phyloP scores from a whole-genome alignment of 257 asterid genomes.

The Primulina eburnea region DNA sequence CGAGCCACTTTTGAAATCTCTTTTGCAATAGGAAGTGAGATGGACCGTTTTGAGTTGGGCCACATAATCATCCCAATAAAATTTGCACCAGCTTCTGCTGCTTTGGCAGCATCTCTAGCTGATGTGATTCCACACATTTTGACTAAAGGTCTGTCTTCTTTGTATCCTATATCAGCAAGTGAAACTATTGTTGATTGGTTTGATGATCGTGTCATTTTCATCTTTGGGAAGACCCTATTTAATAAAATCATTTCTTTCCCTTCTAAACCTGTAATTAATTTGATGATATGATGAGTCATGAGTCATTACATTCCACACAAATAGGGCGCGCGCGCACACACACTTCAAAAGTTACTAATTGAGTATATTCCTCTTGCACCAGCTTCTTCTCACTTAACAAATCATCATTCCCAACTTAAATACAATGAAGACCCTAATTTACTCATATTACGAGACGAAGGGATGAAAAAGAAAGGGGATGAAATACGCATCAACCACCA shows the following conservation, averaged over 20 bases:
- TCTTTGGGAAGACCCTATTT: conserved; percentile 24
- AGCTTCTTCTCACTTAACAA: background rate
- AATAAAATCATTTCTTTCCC: conserved; percentile 29
- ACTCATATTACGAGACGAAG: background rate
- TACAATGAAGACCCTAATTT: background rate
- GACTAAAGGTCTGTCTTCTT: conserved; percentile 52
- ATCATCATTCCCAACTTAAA: background rate
- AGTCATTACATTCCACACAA: conserved; percentile 4
- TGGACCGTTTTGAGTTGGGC: conserved; percentile 87
- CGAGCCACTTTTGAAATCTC: conserved; percentile 76
- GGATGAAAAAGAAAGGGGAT: background rate
- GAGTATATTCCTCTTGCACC: background rate
- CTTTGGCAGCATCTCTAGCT: conserved; percentile 79
- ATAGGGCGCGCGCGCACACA: background rate
- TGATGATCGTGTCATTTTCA: conserved; percentile 30
- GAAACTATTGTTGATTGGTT: conserved; percentile 34
- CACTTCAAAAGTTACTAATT: background rate
- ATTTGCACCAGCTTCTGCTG: conserved; percentile 93
- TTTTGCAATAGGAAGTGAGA: conserved; percentile 72
- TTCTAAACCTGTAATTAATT: conserved; percentile 36
- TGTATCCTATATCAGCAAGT: conserved; percentile 26
- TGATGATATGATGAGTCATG: conserved; percentile 3
- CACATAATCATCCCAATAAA: conserved; percentile 90
- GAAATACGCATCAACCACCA: background rate
- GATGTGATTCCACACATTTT: conserved; percentile 96